Evolutionary conservation across 2,329 filamentous ascomycete species (phyloP), one percentile per base, ranked within the genome.

Genomic region (Fusarium sp.): DNA sequence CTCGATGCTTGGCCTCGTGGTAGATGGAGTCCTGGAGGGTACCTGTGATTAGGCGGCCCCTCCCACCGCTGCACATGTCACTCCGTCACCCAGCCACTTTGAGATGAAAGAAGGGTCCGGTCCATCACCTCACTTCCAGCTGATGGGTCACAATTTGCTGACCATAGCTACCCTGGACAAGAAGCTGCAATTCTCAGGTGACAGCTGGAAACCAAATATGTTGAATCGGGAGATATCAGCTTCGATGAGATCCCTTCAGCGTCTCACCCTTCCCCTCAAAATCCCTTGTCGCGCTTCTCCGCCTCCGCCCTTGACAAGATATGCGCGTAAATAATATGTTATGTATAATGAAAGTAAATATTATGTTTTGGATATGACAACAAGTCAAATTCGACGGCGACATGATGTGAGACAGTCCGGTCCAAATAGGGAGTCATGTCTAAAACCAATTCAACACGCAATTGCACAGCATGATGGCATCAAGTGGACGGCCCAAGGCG

Each of bases 61-160:
- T 66, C 33, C 49, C 35, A 43, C 45, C 46, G 49, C 49, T 49
- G 53, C 40, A 56, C 53, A 55, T 56, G 55, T 67, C 50, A 62
- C 60, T 49, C 31, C 40, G 55, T 39, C 41, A 31, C 18, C 60
- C 51, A 62, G 65, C 60, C 60, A 66, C 41, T 59, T 42, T 31
- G 58, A 53, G 46, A 61, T 58, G 63, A 57, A 41, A 46, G 56
- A 59, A 61, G 56, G 56, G 47, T 46, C 58, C 35, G 18, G 39
- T 23, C 56, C 40, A 67, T 67, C 64, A 67, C 58, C 48, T 68
- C 61, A 54, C 41, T 41, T 55, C 49, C 49, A 60, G 54, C 47
- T 69, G 55, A 66, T 66, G 61, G 51, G 37, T 63, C 61, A 54
- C 50, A 69, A 62, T 42, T 49, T 63, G 48, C 23, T 69, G 66